A percentile compares a stretch with the other conserved stretches of the same genome.
These are phyloP conservation scores for Aspergillus campestris DNA, from an alignment of 495 filamentous ascomycete species.

Conservation along the genomic window DNA sequence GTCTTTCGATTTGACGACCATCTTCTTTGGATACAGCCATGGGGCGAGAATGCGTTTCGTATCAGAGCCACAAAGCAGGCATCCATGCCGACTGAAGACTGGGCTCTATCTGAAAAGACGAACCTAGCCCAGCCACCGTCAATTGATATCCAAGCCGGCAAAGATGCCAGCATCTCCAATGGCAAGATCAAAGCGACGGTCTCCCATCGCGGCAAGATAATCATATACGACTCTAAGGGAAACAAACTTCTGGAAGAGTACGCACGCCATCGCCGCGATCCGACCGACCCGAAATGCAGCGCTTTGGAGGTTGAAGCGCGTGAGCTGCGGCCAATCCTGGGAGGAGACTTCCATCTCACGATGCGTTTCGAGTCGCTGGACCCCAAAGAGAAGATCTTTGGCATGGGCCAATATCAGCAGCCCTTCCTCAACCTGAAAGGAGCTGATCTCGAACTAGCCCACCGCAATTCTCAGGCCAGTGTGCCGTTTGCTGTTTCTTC, in stretches of 20 bases:
- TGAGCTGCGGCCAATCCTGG: slow-evolving; percentile 44
- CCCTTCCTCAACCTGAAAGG: slow-evolving; percentile 48
- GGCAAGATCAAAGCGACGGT: slow-evolving; percentile 44
- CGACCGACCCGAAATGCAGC: slow-evolving; percentile 45
- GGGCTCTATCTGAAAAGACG: slow-evolving; percentile 37
- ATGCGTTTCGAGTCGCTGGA: slow-evolving; percentile 44
- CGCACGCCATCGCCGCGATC: slow-evolving; percentile 41
- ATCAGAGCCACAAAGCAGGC: slow-evolving; percentile 43
- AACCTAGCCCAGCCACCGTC: slow-evolving; percentile 1
- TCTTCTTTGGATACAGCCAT: slow-evolving; percentile 46
- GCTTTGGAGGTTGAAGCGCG: slow-evolving; percentile 45
- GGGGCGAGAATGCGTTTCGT: slow-evolving; percentile 46
- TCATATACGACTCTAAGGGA: slow-evolving; percentile 36
- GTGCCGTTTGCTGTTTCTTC: slow-evolving; percentile 48
- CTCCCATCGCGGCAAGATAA: slow-evolving; percentile 40
- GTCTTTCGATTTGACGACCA: slow-evolving; percentile 45
- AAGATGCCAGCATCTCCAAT: slow-evolving; percentile 39
- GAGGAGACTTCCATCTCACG: slow-evolving; percentile 46
- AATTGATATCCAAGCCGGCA: slow-evolving; percentile 16
- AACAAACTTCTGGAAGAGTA: slow-evolving; percentile 48
- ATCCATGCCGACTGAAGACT: slow-evolving; percentile 42
- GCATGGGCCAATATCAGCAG: slow-evolving; percentile 58
- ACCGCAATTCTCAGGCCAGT: slow-evolving; percentile 53
- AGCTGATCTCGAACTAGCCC: slow-evolving; percentile 47
- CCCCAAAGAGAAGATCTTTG: slow-evolving; percentile 46